A percentile compares a stretch with the other conserved stretches of the same genome.
These are phyloP conservation scores for Drechslerella coelobrocha DNA, from an alignment of 2,329 filamentous ascomycete genomes.

Conservation along the genomic window DNA sequence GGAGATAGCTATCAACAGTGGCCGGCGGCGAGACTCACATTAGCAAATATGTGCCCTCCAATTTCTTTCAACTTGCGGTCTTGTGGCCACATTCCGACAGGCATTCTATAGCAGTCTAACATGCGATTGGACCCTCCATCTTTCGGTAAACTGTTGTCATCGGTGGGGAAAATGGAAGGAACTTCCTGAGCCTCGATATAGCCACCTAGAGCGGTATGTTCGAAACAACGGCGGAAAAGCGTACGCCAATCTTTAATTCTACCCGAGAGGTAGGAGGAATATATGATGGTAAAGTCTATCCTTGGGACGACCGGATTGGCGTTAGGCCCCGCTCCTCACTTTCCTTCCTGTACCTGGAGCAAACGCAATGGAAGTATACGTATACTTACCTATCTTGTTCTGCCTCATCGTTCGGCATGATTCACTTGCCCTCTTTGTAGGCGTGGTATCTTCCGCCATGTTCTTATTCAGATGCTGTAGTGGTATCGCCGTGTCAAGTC, in stretches of 20 bases:
- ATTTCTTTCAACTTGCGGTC: constrained; percentile 7
- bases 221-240: constrained; percentile 65
- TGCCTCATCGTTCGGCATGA: constrained; percentile 29
- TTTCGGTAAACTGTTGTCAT: constrained; percentile 9
- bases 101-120: background rate
- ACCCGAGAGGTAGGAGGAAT: constrained; percentile 60
- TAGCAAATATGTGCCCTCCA: background rate
- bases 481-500: background rate
- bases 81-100: constrained; percentile 7
- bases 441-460: constrained; percentile 24
- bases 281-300: constrained; percentile 7
- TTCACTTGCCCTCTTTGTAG: constrained; percentile 28
- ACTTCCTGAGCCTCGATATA: constrained; percentile 14
- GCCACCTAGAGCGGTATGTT: background rate
- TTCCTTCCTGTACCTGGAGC: no score
- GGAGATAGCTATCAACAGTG: no score
- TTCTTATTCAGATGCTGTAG: constrained; percentile 25
- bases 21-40: background rate
- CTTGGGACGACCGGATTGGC: background rate
- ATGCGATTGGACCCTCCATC: background rate
- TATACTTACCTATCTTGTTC: constrained; percentile 1
- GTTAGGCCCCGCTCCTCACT: no score
- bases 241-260: constrained; percentile 77
- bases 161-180: constrained; percentile 1
- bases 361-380: background rate